phyloP scores from a whole-genome alignment of 352 stramenopile species.

The Phytophthora citrophthora region DNA sequence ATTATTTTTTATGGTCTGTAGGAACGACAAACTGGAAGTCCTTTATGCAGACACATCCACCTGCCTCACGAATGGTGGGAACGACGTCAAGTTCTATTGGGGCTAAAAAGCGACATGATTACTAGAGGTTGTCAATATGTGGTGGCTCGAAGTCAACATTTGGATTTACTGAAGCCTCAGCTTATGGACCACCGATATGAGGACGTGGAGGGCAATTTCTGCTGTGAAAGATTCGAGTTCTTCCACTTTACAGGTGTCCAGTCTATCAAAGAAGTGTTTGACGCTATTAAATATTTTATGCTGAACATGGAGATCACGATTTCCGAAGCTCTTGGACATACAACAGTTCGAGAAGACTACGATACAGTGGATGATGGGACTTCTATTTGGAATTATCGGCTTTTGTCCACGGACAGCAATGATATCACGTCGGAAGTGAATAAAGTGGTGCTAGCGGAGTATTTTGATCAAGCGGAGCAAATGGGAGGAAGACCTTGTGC shows the following conservation, averaged over 20 bases:
- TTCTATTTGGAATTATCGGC: slow-evolving; percentile 47
- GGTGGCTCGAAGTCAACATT: slow-evolving; percentile 38
- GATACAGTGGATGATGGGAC: slow-evolving; percentile 35
- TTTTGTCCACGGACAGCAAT: slow-evolving; percentile 42
- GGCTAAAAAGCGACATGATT: slow-evolving; percentile 46
- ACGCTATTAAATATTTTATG: slow-evolving; percentile 52
- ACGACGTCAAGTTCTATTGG: slow-evolving; percentile 43
- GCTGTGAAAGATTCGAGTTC: slow-evolving; percentile 42
- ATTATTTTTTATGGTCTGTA: slow-evolving; percentile 9
- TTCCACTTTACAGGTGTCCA: slow-evolving; percentile 47
- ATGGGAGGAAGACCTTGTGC: slow-evolving; percentile 30
- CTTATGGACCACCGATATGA: slow-evolving; percentile 33
- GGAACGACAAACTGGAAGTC: slow-evolving; percentile 35
- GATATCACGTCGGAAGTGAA: slow-evolving; percentile 33
- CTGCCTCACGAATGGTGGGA: slow-evolving; percentile 34
- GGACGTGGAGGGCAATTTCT: slow-evolving; percentile 40
- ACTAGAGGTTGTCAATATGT: slow-evolving; percentile 43
- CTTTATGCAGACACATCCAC: slow-evolving; percentile 33
- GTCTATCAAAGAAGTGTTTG: slow-evolving; percentile 61
- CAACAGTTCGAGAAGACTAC: slow-evolving; percentile 60
- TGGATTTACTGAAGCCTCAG: slow-evolving; percentile 44
- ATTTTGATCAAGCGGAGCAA: slow-evolving; percentile 27
- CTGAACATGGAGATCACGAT: slow-evolving; percentile 69
- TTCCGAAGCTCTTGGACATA: slow-evolving; percentile 51
- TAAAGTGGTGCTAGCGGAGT: slow-evolving; percentile 37